Evolutionary conservation across 306 rosid genomes (phyloP).

Genomic region (Glycyrrhiza uralensis): DNA sequence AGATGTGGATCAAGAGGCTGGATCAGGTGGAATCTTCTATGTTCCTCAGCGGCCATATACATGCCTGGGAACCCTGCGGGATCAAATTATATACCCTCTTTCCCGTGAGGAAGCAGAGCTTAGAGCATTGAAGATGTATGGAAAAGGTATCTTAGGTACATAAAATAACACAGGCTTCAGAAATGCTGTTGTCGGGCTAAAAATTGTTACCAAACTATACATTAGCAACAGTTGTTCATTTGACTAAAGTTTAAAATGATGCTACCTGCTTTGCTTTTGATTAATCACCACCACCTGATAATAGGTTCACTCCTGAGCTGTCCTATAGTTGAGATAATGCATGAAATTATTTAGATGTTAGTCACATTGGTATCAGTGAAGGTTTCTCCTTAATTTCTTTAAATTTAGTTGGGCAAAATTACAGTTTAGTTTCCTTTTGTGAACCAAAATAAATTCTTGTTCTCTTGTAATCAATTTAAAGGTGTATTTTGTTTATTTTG

Average conservation of each 20-base stretch:
- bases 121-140: conserved; percentile 54
- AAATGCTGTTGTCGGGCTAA: background rate
- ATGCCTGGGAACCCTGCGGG: conserved; percentile 93
- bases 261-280: conserved; percentile 14
- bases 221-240: conserved; percentile 17
- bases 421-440: background rate
- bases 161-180: conserved; percentile 1
- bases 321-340: background rate
- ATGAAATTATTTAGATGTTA: conserved; percentile 1
- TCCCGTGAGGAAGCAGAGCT: conserved; percentile 79
- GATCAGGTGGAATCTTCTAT: conserved; percentile 70
- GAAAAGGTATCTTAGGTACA: conserved; percentile 52
- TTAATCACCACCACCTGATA: background rate
- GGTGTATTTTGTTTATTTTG: background rate
- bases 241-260: conserved; percentile 2
- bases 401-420: background rate
- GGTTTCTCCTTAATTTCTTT: conserved; percentile 14
- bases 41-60: conserved; percentile 99
- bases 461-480: conserved; percentile 19
- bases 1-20: conserved; percentile 48
- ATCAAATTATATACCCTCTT: conserved; percentile 95
- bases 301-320: conserved; percentile 4
- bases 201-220: background rate
- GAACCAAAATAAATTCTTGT: background rate
- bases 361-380: conserved; percentile 10